A percentile compares a stretch with the other conserved stretches of the same genome.
Evolutionary conservation across 2,329 filamentous ascomycete species (phyloP).

Genomic region (Chalaropsis thielavioides): DNA sequence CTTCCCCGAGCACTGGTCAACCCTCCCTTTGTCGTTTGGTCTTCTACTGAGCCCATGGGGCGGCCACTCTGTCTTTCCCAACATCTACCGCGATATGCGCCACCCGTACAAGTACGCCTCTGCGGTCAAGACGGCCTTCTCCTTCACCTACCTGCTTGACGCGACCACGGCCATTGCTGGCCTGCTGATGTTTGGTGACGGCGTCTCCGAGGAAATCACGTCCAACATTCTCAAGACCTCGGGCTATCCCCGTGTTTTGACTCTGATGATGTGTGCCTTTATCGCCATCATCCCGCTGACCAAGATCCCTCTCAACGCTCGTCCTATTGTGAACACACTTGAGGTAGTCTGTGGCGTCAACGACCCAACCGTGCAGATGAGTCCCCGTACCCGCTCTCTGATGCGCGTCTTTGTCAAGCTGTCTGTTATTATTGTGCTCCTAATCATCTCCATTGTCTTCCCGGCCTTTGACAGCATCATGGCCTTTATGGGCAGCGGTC

Average conservation of each 20-base stretch:
- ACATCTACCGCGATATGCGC: conserved; percentile 52
- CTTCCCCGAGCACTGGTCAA: conserved; percentile 74
- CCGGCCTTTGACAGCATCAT: conserved; percentile 83
- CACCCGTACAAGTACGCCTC: conserved; percentile 67
- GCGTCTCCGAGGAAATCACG: conserved; percentile 77
- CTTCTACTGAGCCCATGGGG: conserved; percentile 68
- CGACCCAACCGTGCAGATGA: conserved; percentile 31
- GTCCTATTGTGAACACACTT: conserved; percentile 72
- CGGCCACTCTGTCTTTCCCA: conserved; percentile 62
- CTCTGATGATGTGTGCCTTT: conserved; percentile 68
- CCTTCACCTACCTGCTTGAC: conserved; percentile 77
- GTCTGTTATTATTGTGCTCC: conserved; percentile 52
- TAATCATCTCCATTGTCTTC: conserved; percentile 53
- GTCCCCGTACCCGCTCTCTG: conserved; percentile 25
- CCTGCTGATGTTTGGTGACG: conserved; percentile 86
- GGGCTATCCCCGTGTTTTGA: conserved; percentile 60
- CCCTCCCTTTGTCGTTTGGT: conserved; percentile 75
- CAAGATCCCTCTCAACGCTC: conserved; percentile 81
- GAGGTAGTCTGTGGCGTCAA: conserved; percentile 66
- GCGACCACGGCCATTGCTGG: conserved; percentile 68
- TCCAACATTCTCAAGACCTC: conserved; percentile 66
- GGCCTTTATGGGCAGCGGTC: conserved; percentile 73
- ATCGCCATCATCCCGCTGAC: conserved; percentile 89
- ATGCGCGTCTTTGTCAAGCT: conserved; percentile 43
- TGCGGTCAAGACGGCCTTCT: conserved; percentile 66